These are phyloP conservation scores for Apophysomyces variabilis DNA, from an alignment of 371 early-diverging fungal genomes.

Conservation along the genomic window DNA sequence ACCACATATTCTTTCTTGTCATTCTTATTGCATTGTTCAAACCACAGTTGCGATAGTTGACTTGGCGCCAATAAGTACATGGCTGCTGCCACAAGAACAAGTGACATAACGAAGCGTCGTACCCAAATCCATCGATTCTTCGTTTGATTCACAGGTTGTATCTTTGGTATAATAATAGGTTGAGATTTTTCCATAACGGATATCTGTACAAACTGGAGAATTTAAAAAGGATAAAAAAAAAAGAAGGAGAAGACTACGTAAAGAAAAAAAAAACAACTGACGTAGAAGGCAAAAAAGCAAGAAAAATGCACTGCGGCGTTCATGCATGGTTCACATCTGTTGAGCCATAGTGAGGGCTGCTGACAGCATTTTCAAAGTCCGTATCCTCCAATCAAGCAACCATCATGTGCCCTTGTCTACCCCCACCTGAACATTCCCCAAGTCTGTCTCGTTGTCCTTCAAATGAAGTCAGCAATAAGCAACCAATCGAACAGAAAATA, in stretches of 20 bases:
- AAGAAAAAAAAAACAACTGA: too few species aligned
- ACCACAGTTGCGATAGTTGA: conserved; percentile 21
- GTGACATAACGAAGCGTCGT: conserved; percentile 30
- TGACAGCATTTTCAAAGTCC: too few species aligned
- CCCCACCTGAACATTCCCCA: too few species aligned
- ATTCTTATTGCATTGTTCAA: conserved; percentile 1
- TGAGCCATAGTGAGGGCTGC: too few species aligned
- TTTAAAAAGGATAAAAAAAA: neutral
- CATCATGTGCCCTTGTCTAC: too few species aligned
- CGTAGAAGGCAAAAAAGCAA: too few species aligned
- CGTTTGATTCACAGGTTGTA: conserved; percentile 1
- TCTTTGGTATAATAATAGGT: neutral
- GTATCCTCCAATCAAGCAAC: too few species aligned
- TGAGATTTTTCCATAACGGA: neutral
- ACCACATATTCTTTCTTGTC: conserved; percentile 25
- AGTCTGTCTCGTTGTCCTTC: too few species aligned
- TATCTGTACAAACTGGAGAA: neutral
- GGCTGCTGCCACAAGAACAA: conserved; percentile 19
- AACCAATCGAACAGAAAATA: too few species aligned
- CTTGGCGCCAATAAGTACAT: conserved; percentile 20
- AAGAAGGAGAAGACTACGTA: neutral
- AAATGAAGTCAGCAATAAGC: too few species aligned
- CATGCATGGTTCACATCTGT: too few species aligned
- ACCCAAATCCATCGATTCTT: conserved; percentile 34
- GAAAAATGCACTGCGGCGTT: too few species aligned